A percentile compares a stretch with the other conserved stretches of the same genome.
These are phyloP conservation scores for Ochetophila trinervis DNA, from an alignment of 306 rosid genomes.

Conservation along the genomic window DNA sequence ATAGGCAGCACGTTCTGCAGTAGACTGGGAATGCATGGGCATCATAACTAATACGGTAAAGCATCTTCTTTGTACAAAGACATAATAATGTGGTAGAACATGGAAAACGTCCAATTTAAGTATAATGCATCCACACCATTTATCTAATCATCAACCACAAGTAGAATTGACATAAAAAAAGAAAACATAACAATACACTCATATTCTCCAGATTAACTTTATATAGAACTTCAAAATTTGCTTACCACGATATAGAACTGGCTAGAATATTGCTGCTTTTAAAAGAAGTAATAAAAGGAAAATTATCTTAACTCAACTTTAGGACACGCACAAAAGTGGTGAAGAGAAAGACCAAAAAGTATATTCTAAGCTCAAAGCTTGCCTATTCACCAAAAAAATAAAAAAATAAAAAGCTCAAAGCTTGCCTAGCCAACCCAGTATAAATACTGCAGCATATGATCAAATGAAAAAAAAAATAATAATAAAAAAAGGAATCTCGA, in stretches of 20 bases:
- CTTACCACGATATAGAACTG: too few relatives aligned
- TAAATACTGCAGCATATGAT: neutral
- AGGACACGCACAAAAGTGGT: neutral
- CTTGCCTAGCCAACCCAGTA: neutral
- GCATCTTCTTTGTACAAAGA: neutral
- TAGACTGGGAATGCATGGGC: neutral
- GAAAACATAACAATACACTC: too few relatives aligned
- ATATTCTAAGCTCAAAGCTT: neutral
- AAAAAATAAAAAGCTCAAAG: too few relatives aligned
- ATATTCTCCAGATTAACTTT: too few relatives aligned
- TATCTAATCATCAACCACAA: too few relatives aligned
- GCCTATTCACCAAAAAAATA: too few relatives aligned
- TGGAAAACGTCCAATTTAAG: too few relatives aligned
- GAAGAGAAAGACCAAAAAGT: neutral
- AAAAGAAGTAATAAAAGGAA: neutral
- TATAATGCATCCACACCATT: too few relatives aligned
- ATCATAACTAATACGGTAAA: neutral
- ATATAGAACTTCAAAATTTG: too few relatives aligned
- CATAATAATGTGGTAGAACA: neutral
- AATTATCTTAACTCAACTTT: neutral
- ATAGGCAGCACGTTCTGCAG: neutral
- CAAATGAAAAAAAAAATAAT: neutral
- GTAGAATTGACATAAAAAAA: too few relatives aligned
- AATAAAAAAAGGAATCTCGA: neutral
- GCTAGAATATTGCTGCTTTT: neutral